These are phyloP conservation scores for Picea abies DNA, from an alignment of 83 land plant genomes.

Conservation along the genomic window DNA sequence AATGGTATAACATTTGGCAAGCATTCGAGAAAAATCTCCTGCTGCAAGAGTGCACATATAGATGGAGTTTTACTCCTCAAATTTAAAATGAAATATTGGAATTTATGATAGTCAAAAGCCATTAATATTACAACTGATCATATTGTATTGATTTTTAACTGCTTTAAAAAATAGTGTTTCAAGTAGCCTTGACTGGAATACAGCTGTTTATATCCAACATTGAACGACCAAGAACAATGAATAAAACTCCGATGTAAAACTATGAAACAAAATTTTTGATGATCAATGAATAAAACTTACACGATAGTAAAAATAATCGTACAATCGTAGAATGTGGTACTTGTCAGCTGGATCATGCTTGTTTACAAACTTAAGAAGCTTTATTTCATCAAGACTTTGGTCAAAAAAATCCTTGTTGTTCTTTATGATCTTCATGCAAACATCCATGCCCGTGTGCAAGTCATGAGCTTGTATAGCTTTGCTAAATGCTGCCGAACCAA, in stretches of 20 bases:
- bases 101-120: no score
- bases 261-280: background rate
- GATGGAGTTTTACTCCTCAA: no score
- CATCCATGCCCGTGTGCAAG: constrained; percentile 97
- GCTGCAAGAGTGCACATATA: no score
- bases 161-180: background rate
- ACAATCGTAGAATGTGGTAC: constrained; percentile 87
- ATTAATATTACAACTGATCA: background rate
- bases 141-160: background rate
- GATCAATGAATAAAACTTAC: constrained; percentile 35
- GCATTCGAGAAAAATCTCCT: no score
- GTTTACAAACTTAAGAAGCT: constrained; percentile 96
- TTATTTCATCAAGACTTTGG: constrained; percentile 99
- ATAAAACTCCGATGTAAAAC: background rate
- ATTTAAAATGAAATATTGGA: no score
- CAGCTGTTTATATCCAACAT: background rate
- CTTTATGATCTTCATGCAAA: constrained; percentile 98
- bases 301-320: constrained; percentile 98
- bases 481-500: constrained; percentile 99
- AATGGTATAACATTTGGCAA: no score
- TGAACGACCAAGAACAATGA: background rate
- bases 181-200: background rate
- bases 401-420: constrained; percentile 99
- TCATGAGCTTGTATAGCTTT: constrained; percentile 99
- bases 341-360: constrained; percentile 98